phyloP scores from a whole-genome alignment of 164 flowering plant genomes.

The Santalum album region DNA sequence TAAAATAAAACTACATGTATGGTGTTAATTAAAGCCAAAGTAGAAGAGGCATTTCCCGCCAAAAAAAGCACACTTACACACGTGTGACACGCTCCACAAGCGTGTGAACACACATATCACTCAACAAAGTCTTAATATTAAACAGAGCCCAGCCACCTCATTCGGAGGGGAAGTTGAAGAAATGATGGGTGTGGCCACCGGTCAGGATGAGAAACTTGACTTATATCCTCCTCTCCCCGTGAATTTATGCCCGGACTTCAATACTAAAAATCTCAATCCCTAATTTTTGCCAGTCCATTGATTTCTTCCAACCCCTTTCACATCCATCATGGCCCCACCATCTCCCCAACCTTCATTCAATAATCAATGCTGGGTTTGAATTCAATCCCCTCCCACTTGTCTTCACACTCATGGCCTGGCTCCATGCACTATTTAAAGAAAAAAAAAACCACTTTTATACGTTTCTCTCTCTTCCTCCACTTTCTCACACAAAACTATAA shows the following conservation, averaged over 20 bases:
- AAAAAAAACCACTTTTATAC: background rate
- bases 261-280: conserved; percentile 1
- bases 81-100: conserved; percentile 13
- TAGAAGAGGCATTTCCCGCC: conserved; percentile 25
- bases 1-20: background rate
- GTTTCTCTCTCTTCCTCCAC: conserved; percentile 7
- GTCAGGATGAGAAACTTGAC: conserved; percentile 27
- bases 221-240: conserved; percentile 3
- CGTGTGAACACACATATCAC: conserved; percentile 16
- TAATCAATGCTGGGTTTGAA: conserved; percentile 47
- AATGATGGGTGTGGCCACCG: no score
- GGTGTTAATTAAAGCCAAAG: conserved; percentile 11
- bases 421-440: conserved; percentile 4
- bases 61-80: conserved; percentile 33
- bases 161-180: conserved; percentile 7
- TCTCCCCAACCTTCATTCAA: conserved; percentile 18
- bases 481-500: conserved; percentile 16
- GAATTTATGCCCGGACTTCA: conserved; percentile 24
- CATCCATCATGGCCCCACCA: conserved; percentile 5
- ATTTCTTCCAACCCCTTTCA: background rate
- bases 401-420: conserved; percentile 28
- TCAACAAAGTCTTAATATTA: conserved; percentile 1
- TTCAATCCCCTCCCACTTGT: conserved; percentile 31
- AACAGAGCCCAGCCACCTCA: conserved; percentile 2
- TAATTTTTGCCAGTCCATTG: conserved; percentile 4